Evolutionary conservation across 2,329 filamentous ascomycete species (phyloP).

Genomic region (Microcyclospora tardicrescens): DNA sequence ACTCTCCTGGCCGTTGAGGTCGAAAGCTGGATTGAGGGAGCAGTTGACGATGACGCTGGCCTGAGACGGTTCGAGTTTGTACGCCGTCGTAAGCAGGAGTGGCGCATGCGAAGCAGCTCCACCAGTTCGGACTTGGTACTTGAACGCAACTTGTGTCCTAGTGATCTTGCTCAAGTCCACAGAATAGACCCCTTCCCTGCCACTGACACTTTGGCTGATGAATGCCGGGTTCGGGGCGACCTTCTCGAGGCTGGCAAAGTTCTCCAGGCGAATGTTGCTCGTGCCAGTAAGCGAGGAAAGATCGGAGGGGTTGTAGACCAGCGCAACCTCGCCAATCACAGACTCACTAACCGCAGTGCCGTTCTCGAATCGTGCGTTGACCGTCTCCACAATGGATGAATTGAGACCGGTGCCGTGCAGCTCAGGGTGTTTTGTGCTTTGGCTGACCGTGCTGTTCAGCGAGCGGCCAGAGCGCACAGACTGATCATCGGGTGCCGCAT

Average conservation of each 20-base stretch:
- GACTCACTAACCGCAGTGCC: constrained; percentile 58
- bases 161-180: constrained; percentile 60
- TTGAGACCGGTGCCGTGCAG: constrained; percentile 68
- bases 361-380: constrained; percentile 72
- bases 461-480: constrained; percentile 85
- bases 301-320: constrained; percentile 58
- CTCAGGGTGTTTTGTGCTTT: constrained; percentile 62
- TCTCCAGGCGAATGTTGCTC: constrained; percentile 69
- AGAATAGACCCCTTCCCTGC: constrained; percentile 65
- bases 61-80: constrained; percentile 76
- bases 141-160: constrained; percentile 68
- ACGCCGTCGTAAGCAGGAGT: constrained; percentile 58
- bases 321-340: constrained; percentile 77
- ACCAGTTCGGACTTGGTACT: constrained; percentile 74
- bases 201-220: constrained; percentile 52
- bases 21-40: constrained; percentile 61
- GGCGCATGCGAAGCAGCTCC: constrained; percentile 49
- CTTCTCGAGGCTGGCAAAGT: constrained; percentile 76
- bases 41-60: constrained; percentile 79
- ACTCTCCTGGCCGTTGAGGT: constrained; percentile 29
- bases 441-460: constrained; percentile 51
- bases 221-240: constrained; percentile 91
- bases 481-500: constrained; percentile 61
- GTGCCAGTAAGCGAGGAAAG: constrained; percentile 29
- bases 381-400: constrained; percentile 78